Evolutionary conservation across 805 yeast species (phyloP).

Genomic region (Geotrichum ghanense): DNA sequence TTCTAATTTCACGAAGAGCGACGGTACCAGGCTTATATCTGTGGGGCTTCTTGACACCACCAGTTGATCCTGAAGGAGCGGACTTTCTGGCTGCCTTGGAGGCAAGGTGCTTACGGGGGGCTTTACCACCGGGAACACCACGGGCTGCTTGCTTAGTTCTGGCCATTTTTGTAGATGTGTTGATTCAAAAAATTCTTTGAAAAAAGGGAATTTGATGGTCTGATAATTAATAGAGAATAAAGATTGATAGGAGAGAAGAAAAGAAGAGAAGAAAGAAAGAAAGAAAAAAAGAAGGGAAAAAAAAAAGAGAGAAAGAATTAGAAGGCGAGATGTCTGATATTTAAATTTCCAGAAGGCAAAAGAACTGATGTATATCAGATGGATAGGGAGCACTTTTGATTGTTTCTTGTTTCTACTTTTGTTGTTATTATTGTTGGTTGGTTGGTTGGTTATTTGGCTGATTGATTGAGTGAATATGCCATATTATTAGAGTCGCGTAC

Average conservation of each 20-base stretch:
- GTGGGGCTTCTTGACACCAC: constrained; percentile 89
- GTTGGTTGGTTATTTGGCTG: too few relatives aligned
- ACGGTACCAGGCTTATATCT: constrained; percentile 94
- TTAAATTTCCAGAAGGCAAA: too few relatives aligned
- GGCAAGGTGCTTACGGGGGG: constrained; percentile 86
- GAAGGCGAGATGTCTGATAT: too few relatives aligned
- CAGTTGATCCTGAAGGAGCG: constrained; percentile 67
- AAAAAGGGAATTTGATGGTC: too few relatives aligned
- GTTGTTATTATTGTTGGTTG: too few relatives aligned
- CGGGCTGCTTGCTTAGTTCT: constrained; percentile 75
- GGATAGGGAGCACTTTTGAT: too few relatives aligned
- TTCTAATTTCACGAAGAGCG: constrained; percentile 85
- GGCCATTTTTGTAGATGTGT: constrained; percentile 61
- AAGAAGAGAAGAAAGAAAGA: neutral
- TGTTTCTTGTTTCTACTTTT: too few relatives aligned
- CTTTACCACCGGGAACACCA: constrained; percentile 87
- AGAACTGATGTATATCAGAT: too few relatives aligned
- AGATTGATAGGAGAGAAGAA: neutral
- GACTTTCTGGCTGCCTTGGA: constrained; percentile 87
- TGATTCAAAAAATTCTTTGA: too few relatives aligned
- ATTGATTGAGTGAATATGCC: too few relatives aligned
- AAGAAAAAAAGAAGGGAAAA: neutral
- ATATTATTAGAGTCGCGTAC: too few relatives aligned
- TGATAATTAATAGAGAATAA: constrained; percentile 4
- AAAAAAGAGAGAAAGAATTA: too few relatives aligned